Conservation (phyloP, 176 grass and related monocot species). For the Chrysopogon serrulatus region DNA sequence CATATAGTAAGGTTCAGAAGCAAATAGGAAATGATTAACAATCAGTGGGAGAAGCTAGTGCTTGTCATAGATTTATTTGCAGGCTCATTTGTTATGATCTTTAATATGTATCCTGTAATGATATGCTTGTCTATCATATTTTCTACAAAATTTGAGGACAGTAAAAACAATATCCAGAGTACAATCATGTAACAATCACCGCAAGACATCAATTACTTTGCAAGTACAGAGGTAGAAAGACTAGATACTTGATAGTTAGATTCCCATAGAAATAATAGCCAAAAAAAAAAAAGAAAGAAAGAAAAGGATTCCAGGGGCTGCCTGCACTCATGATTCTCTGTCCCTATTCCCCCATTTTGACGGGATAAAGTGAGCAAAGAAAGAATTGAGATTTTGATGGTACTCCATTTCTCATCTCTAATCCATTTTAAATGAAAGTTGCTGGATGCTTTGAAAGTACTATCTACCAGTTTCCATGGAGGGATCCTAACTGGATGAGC, state of each 20-base stretch:
- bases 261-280: background rate
- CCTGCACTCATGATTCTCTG: background rate
- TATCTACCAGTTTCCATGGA: conserved; percentile 6
- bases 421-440: background rate
- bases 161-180: background rate
- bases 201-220: background rate
- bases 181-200: background rate
- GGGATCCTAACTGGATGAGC: background rate
- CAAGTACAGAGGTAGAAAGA: background rate
- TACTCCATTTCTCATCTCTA: background rate
- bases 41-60: background rate
- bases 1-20: background rate
- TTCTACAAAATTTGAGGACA: background rate
- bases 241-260: background rate
- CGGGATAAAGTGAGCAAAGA: background rate
- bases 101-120: background rate
- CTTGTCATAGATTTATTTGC: background rate
- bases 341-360: background rate
- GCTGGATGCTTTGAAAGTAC: background rate
- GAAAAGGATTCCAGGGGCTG: background rate
- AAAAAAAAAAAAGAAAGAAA: background rate
- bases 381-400: background rate
- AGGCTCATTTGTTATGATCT: background rate
- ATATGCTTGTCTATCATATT: background rate
- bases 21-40: background rate